A percentile compares a stretch with the other conserved stretches of the same genome.
Evolutionary conservation across 306 rosid genomes (phyloP).

Genomic region (Vigna nakashimae): DNA sequence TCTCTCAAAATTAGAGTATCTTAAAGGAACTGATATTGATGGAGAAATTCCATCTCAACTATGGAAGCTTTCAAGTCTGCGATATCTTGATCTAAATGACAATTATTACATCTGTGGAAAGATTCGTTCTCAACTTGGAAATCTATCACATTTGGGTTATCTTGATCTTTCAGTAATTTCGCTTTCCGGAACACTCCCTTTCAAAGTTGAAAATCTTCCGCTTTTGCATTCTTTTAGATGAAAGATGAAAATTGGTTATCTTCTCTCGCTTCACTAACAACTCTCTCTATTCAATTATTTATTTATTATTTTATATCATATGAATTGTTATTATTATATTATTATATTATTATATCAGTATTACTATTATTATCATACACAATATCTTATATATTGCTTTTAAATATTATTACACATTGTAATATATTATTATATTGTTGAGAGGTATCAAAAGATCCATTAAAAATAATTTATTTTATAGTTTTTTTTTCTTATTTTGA

Average conservation of each 20-base stretch:
- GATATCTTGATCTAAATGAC: background rate
- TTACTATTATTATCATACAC: too few relatives aligned
- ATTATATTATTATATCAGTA: too few relatives aligned
- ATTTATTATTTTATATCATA: too few relatives aligned
- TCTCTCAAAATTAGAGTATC: background rate
- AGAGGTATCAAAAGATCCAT: too few relatives aligned
- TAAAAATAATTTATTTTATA: too few relatives aligned
- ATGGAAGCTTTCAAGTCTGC: background rate
- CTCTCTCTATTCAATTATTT: background rate
- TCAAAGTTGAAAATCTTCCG: conserved; percentile 16
- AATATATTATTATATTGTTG: too few relatives aligned
- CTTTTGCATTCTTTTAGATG: background rate
- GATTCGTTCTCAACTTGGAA: conserved; percentile 1
- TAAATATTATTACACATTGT: too few relatives aligned
- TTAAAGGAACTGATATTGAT: too few relatives aligned
- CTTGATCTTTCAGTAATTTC: too few relatives aligned
- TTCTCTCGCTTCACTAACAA: background rate
- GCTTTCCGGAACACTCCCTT: background rate
- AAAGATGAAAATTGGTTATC: background rate
- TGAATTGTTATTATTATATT: too few relatives aligned
- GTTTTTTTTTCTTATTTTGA: too few relatives aligned
- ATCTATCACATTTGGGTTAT: background rate
- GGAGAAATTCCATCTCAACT: background rate
- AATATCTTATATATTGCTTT: too few relatives aligned
- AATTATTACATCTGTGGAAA: background rate